Evolutionary conservation across 2,329 filamentous ascomycete genomes (phyloP).

Genomic region (Emergomyces pasteurianus): DNA sequence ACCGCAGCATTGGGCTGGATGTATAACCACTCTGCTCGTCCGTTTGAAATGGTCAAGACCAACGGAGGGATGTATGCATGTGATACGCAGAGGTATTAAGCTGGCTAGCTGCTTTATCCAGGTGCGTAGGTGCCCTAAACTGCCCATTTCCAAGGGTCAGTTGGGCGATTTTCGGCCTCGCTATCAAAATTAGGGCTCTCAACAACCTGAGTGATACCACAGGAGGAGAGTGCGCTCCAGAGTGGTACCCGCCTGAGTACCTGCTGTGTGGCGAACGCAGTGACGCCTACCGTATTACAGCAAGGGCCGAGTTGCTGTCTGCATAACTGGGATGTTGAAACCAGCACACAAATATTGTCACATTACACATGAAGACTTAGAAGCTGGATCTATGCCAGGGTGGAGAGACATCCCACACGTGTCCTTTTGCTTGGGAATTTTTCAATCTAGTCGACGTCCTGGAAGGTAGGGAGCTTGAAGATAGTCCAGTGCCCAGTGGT

Average conservation of each 20-base stretch:
- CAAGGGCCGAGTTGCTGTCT: neutral
- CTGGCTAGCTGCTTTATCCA: slow-evolving; percentile 7
- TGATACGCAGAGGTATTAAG: slow-evolving; percentile 16
- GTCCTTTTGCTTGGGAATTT: neutral
- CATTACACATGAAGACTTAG: neutral
- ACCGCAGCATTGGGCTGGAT: slow-evolving; percentile 9
- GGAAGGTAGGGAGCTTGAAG: neutral
- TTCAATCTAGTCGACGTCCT: neutral
- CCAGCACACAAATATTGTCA: neutral
- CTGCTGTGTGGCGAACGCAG: neutral
- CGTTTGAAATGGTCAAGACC: neutral
- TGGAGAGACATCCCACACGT: neutral
- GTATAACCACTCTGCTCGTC: slow-evolving; percentile 9
- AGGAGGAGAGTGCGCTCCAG: neutral
- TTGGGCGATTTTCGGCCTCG: slow-evolving; percentile 10
- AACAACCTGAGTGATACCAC: neutral
- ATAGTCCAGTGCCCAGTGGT: neutral
- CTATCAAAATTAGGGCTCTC: slow-evolving; percentile 2
- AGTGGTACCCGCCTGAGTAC: neutral
- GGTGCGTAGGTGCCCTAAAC: too few relatives aligned
- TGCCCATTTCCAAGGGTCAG: slow-evolving; percentile 5
- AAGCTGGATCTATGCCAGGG: neutral
- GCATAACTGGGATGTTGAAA: neutral
- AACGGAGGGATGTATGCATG: slow-evolving; percentile 1
- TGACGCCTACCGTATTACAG: neutral